Percentiles rank a stretch among this genome's conserved stretches.
Evolutionary conservation across 2,329 filamentous ascomycete species (phyloP).

Genomic region (Pyrenochaeta sp.): DNA sequence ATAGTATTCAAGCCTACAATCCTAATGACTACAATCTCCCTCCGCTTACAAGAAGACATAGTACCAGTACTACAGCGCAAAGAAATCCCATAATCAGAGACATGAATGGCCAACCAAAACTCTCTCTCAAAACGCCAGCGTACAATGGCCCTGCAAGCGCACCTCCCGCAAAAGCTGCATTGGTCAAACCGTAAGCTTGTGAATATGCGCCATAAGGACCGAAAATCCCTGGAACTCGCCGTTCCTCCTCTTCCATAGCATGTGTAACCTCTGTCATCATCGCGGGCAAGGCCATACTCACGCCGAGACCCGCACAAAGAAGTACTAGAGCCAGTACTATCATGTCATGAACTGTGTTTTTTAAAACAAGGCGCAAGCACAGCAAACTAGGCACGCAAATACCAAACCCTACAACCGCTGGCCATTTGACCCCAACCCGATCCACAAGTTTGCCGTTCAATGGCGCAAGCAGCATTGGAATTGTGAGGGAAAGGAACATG

Average conservation of each 20-base stretch:
- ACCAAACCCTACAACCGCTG: not conserved
- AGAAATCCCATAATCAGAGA: not conserved
- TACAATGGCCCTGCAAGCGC: not conserved
- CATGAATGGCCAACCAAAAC: not conserved
- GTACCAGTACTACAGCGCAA: not conserved
- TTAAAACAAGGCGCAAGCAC: not conserved
- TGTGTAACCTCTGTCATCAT: not conserved
- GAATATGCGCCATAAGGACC: not conserved
- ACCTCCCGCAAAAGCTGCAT: not conserved
- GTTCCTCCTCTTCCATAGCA: not conserved
- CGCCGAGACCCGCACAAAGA: not conserved
- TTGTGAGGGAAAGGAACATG: not conserved
- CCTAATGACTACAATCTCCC: not conserved
- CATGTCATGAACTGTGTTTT: not conserved
- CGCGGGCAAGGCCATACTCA: not conserved
- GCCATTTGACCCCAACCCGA: not conserved
- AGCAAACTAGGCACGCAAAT: not conserved
- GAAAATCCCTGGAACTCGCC: not conserved
- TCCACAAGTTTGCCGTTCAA: not conserved
- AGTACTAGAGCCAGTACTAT: not conserved
- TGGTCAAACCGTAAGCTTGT: not conserved
- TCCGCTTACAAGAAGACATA: not conserved
- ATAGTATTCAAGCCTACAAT: no score
- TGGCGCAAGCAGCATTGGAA: not conserved
- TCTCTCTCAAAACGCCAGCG: not conserved